Evolutionary conservation across 164 flowering plant species (phyloP).

Genomic region (Paratinospora sagittata): DNA sequence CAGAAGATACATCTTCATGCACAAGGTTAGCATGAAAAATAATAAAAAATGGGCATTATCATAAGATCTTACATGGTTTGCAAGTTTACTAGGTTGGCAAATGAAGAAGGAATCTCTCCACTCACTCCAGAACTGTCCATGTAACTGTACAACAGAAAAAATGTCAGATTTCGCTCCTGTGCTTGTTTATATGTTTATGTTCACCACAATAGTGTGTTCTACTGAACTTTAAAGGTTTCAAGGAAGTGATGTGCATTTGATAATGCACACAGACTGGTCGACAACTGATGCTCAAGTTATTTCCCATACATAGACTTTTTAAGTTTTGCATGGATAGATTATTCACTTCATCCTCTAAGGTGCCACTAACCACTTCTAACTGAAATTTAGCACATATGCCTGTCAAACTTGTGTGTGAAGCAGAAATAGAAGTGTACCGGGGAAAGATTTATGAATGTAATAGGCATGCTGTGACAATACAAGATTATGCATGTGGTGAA

Average conservation of each 20-base stretch:
- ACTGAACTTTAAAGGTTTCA: not conserved
- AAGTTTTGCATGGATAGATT: not conserved
- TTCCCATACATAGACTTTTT: not conserved
- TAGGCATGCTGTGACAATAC: too few species aligned
- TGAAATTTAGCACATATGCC: too few species aligned
- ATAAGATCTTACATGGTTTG: slow-evolving; percentile 23
- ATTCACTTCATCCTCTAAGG: too few species aligned
- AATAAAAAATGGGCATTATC: not conserved
- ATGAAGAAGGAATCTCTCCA: slow-evolving; percentile 47
- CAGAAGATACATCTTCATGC: not conserved
- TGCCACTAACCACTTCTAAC: too few species aligned
- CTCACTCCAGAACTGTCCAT: slow-evolving; percentile 46
- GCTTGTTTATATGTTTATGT: not conserved
- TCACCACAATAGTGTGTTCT: not conserved
- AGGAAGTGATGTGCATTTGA: not conserved
- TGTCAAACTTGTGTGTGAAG: too few species aligned
- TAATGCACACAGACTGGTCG: not conserved
- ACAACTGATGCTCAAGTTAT: not conserved
- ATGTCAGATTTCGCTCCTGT: not conserved
- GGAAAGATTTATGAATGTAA: too few species aligned
- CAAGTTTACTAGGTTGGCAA: slow-evolving; percentile 34
- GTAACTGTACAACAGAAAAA: slow-evolving; percentile 30
- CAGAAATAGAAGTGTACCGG: too few species aligned
- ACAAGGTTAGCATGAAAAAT: not conserved
- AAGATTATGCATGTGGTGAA: too few species aligned